Percentiles rank a stretch among this genome's conserved stretches.
phyloP scores from a whole-genome alignment of 2,329 filamentous ascomycete genomes.

The Tolypocladium nubicola region DNA sequence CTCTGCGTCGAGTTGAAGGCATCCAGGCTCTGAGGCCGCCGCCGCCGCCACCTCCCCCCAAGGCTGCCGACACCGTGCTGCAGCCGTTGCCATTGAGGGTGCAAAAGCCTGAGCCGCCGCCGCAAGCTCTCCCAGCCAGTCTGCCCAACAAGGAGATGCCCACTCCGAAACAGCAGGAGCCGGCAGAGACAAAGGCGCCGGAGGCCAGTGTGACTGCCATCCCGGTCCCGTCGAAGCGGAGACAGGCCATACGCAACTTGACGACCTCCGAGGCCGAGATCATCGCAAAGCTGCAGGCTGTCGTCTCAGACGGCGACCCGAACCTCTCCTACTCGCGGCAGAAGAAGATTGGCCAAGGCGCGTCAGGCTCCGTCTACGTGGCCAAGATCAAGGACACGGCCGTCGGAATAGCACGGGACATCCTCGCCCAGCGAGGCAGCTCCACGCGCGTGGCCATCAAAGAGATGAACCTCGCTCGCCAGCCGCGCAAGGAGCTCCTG shows the following conservation, averaged over 20 bases:
- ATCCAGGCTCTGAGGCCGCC: neutral
- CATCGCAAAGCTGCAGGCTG: conserved; percentile 89
- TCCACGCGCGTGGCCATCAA: conserved; percentile 95
- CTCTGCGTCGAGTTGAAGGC: neutral
- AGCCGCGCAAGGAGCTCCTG: conserved; percentile 94
- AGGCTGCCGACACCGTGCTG: neutral
- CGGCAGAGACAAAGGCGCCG: conserved; percentile 31
- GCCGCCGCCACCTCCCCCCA: neutral
- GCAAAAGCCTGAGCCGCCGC: neutral
- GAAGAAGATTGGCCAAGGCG: conserved; percentile 98
- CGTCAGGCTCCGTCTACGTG: conserved; percentile 95
- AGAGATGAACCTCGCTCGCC: conserved; percentile 97
- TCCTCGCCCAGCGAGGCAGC: conserved; percentile 68
- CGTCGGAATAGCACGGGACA: conserved; percentile 65
- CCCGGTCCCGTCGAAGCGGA: conserved; percentile 74
- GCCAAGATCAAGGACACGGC: conserved; percentile 88
- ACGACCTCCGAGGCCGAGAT: conserved; percentile 96
- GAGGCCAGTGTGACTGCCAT: conserved; percentile 43
- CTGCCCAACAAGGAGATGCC: neutral
- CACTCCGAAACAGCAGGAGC: neutral
- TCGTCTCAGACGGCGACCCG: conserved; percentile 91
- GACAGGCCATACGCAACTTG: conserved; percentile 45
- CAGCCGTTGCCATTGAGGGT: neutral
- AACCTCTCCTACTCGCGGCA: conserved; percentile 96
- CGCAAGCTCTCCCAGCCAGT: neutral